Evolutionary conservation across 148 eudicot genomes (phyloP).

Genomic region (Spergularia marina): DNA sequence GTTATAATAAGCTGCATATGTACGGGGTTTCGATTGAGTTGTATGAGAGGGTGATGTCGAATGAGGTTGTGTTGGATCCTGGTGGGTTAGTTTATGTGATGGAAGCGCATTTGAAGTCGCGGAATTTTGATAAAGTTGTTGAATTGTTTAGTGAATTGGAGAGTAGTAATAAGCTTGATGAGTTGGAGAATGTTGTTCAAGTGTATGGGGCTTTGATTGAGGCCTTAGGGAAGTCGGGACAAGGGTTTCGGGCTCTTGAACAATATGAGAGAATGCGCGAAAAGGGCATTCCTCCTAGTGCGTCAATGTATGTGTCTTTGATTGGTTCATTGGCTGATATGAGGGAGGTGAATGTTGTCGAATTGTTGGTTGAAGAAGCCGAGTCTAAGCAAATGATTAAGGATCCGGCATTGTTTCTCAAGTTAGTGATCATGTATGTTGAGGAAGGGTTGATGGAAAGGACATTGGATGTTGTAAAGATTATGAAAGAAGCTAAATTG

Average conservation of each 20-base stretch:
- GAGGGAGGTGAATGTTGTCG: conserved; percentile 45
- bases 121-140: conserved; percentile 42
- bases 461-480: conserved; percentile 49
- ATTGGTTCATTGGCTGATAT: conserved; percentile 54
- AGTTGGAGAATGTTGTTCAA: conserved; percentile 24
- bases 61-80: conserved; percentile 38
- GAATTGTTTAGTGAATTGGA: conserved; percentile 57
- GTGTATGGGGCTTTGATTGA: conserved; percentile 53
- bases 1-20: conserved; percentile 87
- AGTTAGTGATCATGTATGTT: conserved; percentile 69
- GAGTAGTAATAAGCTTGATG: conserved; percentile 18
- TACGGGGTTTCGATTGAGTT: conserved; percentile 51
- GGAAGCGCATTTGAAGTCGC: conserved; percentile 68
- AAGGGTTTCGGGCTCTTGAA: conserved; percentile 55
- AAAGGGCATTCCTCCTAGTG: conserved; percentile 43
- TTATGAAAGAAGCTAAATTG: conserved; percentile 49
- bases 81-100: conserved; percentile 51
- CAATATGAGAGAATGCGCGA: conserved; percentile 50
- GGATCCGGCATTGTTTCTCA: conserved; percentile 72
- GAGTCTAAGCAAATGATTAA: conserved; percentile 61
- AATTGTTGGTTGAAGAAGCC: conserved; percentile 57
- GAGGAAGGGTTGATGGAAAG: conserved; percentile 60
- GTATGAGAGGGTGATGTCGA: conserved; percentile 42
- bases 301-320: conserved; percentile 50
- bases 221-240: conserved; percentile 57